phyloP scores from a whole-genome alignment of 805 yeast genomes.

The Alloascoidea hylecoeti region DNA sequence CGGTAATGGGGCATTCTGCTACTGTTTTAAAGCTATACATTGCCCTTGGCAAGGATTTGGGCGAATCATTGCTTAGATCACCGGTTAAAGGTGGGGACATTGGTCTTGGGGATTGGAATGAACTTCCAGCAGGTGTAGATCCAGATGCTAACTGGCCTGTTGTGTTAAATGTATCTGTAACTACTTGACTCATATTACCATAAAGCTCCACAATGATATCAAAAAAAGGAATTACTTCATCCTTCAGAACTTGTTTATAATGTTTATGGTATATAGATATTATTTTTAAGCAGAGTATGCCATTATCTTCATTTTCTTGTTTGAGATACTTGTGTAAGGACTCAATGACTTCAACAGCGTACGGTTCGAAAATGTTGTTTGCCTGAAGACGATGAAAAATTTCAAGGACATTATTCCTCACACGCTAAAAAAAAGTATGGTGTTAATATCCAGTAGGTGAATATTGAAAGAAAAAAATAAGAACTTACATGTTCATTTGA shows the following conservation, averaged over 20 bases:
- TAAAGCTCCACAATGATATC: slow-evolving; percentile 65
- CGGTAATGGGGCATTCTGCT: slow-evolving; percentile 93
- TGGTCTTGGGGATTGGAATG: slow-evolving; percentile 23
- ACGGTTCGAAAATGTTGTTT: slow-evolving; percentile 69
- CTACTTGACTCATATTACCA: slow-evolving; percentile 63
- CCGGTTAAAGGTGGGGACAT: slow-evolving; percentile 24
- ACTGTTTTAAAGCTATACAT: slow-evolving; percentile 79
- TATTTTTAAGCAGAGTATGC: slow-evolving; percentile 79
- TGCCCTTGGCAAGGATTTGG: slow-evolving; percentile 46
- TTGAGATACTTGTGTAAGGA: slow-evolving; percentile 44
- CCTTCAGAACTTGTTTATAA: slow-evolving; percentile 52
- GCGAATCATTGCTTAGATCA: slow-evolving; percentile 21
- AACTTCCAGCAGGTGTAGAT: slow-evolving; percentile 6
- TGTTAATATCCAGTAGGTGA: too few relatives aligned
- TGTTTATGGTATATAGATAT: slow-evolving; percentile 77
- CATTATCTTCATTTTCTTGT: slow-evolving; percentile 89
- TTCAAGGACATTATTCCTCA: slow-evolving; percentile 66
- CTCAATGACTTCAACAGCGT: slow-evolving; percentile 45
- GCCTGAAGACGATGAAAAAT: slow-evolving; percentile 69
- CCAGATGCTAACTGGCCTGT: not conserved
- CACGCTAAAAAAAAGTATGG: slow-evolving; percentile 29
- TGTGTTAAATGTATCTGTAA: slow-evolving; percentile 48
- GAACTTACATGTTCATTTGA: slow-evolving; percentile 46
- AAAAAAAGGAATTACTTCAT: slow-evolving; percentile 67
- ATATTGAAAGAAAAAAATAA: too few relatives aligned